phyloP scores from a whole-genome alignment of 225 moss, liverwort and hornwort species.

The Pseudoscleropodium purum region DNA sequence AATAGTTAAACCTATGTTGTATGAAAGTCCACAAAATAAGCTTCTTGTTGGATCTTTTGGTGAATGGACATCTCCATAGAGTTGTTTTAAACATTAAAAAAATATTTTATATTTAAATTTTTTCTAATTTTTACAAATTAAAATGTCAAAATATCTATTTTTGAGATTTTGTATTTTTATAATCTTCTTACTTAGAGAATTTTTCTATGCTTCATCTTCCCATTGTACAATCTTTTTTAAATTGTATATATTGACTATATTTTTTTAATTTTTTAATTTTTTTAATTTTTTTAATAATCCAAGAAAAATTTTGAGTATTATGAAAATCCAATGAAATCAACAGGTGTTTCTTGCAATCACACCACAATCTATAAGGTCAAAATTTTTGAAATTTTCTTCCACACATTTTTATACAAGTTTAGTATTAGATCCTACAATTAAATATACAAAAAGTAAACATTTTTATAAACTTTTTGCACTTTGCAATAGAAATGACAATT shows the following conservation, averaged over 20 bases:
- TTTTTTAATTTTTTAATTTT: not conserved
- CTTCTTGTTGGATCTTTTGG: not conserved
- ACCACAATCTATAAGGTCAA: not conserved
- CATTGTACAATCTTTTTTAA: rapidly evolving
- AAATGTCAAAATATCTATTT: not conserved
- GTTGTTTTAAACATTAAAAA: no score
- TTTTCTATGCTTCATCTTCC: not conserved
- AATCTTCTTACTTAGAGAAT: rapidly evolving
- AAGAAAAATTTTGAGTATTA: not conserved
- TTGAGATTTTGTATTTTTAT: not conserved
- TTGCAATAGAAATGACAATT: not conserved
- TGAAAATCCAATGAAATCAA: not conserved
- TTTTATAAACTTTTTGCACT: not conserved
- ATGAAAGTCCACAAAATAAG: not conserved
- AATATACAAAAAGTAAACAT: not conserved
- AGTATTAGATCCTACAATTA: not conserved
- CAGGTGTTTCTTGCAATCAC: not conserved
- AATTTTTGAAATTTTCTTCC: not conserved
- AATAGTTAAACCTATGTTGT: not conserved
- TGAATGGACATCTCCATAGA: not conserved
- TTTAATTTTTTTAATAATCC: not conserved
- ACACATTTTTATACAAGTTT: not conserved
- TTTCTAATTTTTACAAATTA: not conserved
- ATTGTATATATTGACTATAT: not conserved
- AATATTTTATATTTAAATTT: not conserved